Evolutionary conservation across 495 filamentous ascomycete species (phyloP).

Genomic region (Xylaria sp.): DNA sequence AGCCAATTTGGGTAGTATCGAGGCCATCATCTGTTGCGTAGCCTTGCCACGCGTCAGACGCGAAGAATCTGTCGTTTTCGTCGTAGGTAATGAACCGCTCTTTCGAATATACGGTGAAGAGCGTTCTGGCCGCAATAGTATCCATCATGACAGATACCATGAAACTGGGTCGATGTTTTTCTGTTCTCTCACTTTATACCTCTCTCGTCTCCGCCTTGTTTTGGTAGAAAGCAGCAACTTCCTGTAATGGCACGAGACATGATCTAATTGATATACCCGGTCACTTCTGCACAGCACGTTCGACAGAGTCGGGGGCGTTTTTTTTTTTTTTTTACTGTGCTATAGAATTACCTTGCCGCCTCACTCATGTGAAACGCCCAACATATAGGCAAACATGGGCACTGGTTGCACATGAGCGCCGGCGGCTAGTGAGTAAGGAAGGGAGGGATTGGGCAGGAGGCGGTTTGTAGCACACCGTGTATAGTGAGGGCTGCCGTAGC

Average conservation of each 20-base stretch:
- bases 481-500: no score
- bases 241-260: not conserved
- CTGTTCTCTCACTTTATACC: not conserved
- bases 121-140: not conserved
- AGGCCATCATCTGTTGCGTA: not conserved
- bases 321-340: not conserved
- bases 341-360: not conserved
- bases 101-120: not conserved
- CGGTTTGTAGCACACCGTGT: not conserved
- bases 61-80: not conserved
- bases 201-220: not conserved
- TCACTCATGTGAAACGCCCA: slow-evolving; percentile 7
- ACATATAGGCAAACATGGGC: not conserved
- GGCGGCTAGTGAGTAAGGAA: not conserved
- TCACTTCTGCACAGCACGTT: not conserved
- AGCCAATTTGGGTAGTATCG: not conserved
- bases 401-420: not conserved
- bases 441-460: not conserved
- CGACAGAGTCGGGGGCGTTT: not conserved
- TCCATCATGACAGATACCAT: not conserved
- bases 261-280: not conserved
- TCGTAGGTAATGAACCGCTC: not conserved
- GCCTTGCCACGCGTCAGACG: no score
- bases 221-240: not conserved
- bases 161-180: not conserved